phyloP scores from a whole-genome alignment of 805 yeast species.

The Saccharomycopsis malanga region DNA sequence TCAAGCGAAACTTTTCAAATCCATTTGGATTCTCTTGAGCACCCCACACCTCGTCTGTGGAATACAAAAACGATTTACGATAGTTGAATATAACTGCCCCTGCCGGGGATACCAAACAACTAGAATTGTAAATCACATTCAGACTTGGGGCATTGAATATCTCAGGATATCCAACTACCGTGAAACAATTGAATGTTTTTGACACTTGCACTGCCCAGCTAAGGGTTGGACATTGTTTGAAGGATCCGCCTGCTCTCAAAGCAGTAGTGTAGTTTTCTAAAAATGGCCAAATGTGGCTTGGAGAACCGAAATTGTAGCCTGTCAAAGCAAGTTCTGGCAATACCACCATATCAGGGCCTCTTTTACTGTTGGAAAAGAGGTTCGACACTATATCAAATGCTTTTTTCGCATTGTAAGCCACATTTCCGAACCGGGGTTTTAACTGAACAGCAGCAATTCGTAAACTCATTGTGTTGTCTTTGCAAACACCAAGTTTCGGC shows the following conservation, averaged over 20 bases:
- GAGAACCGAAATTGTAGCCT: conserved; percentile 63
- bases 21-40: conserved; percentile 58
- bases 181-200: conserved; percentile 45
- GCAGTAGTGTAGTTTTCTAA: conserved; percentile 43
- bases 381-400: conserved; percentile 38
- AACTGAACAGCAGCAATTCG: conserved; percentile 39
- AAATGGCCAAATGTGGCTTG: conserved; percentile 46
- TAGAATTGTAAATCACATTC: conserved; percentile 51
- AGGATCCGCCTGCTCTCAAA: not conserved
- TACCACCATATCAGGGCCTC: conserved; percentile 54
- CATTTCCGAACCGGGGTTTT: conserved; percentile 55
- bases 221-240: conserved; percentile 38
- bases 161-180: conserved; percentile 84
- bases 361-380: conserved; percentile 23
- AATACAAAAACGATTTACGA: conserved; percentile 68
- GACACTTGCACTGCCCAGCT: conserved; percentile 50
- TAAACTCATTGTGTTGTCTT: too few species aligned
- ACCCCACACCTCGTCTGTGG: conserved; percentile 78
- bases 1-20: conserved; percentile 45
- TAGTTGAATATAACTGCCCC: conserved; percentile 62
- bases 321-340: conserved; percentile 82
- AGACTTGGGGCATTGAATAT: conserved; percentile 8
- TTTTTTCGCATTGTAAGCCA: conserved; percentile 45
- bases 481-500: too few species aligned
- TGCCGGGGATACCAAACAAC: conserved; percentile 49